Conservation (phyloP, 2,329 filamentous ascomycete genomes). For the Colletotrichum navitas region DNA sequence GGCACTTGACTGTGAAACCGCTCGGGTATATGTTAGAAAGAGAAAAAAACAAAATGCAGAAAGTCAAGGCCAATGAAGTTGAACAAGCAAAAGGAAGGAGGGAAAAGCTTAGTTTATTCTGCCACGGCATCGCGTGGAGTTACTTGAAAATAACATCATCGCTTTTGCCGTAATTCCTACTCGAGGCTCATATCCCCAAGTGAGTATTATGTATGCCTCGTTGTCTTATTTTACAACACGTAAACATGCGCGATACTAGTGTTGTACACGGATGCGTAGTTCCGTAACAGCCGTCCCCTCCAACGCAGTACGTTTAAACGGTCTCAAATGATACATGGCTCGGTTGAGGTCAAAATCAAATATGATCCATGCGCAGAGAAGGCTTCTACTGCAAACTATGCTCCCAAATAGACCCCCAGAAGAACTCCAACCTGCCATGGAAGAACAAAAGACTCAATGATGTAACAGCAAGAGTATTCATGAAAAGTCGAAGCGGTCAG, state of each 20-base stretch:
- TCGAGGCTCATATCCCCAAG: neutral
- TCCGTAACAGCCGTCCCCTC: neutral
- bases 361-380: too few relatives aligned
- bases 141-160: neutral
- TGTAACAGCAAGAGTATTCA: constrained; percentile 42
- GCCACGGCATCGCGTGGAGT: neutral
- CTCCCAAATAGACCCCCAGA: neutral
- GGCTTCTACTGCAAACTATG: neutral
- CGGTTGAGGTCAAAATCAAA: neutral
- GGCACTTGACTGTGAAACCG: neutral
- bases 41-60: neutral
- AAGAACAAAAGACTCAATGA: neutral
- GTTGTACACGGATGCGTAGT: neutral
- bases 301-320: neutral
- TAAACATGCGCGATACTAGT: too few relatives aligned
- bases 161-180: neutral
- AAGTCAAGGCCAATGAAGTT: neutral
- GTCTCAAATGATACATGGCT: neutral
- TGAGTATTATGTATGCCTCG: neutral
- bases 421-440: neutral
- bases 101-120: neutral
- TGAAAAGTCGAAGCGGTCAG: constrained; percentile 83
- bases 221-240: neutral
- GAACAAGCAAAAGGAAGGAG: neutral
- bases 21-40: neutral